Conservation (phyloP, 306 rosid species). For the Malus orientalis region DNA sequence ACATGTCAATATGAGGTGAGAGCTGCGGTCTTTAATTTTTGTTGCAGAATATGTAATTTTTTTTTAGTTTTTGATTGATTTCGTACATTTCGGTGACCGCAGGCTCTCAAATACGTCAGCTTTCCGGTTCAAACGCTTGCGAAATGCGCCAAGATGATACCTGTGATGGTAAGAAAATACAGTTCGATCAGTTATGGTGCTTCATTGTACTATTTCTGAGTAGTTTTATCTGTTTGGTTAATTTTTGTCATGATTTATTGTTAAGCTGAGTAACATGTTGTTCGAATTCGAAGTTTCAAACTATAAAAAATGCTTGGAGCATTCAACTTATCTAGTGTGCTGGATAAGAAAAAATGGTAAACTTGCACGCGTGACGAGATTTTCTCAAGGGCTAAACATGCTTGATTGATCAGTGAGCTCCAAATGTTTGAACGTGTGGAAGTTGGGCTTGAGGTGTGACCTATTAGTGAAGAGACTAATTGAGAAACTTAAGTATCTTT, state of each 20-base stretch:
- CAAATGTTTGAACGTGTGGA: not conserved
- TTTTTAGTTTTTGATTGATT: not conserved
- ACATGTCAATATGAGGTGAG: slow-evolving; percentile 94
- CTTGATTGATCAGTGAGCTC: not conserved
- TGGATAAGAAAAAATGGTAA: not conserved
- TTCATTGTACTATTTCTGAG: not conserved
- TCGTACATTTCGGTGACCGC: slow-evolving; percentile 7
- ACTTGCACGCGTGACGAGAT: not conserved
- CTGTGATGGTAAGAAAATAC: slow-evolving; percentile 76
- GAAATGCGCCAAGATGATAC: slow-evolving; percentile 96
- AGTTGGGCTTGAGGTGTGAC: not conserved
- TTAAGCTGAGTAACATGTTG: not conserved
- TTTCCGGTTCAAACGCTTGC: slow-evolving; percentile 98
- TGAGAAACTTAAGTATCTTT: not conserved
- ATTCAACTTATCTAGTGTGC: not conserved
- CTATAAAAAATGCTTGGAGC: not conserved
- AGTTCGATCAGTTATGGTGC: not conserved
- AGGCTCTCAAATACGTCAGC: slow-evolving; percentile 98
- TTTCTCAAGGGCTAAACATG: not conserved
- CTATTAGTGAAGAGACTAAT: not conserved
- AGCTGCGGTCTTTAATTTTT: not conserved
- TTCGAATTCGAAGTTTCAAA: not conserved
- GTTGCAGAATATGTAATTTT: not conserved
- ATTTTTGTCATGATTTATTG: not conserved
- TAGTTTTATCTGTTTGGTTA: not conserved